These are phyloP conservation scores for Orbilia blumenaviensis DNA, from an alignment of 2,329 filamentous ascomycete genomes.

Conservation along the genomic window DNA sequence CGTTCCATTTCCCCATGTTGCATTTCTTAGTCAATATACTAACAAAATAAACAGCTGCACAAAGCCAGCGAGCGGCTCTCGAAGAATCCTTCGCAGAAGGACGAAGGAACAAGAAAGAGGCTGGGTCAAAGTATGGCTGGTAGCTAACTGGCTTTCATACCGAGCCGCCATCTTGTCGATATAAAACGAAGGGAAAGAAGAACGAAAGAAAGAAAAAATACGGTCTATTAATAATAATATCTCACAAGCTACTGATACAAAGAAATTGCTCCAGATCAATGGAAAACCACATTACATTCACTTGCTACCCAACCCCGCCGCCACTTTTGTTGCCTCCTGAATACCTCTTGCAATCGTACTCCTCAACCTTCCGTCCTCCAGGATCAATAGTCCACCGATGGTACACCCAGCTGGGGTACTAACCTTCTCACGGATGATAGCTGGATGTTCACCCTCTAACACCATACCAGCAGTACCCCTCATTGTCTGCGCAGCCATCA, in stretches of 20 bases:
- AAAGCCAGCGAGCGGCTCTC: slow-evolving; percentile 57
- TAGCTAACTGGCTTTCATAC: slow-evolving; percentile 33
- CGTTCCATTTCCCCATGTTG: slow-evolving; percentile 34
- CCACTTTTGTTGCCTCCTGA: slow-evolving; percentile 65
- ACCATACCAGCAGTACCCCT: slow-evolving; percentile 75
- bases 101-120: slow-evolving; percentile 58
- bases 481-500: slow-evolving; percentile 83
- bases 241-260: slow-evolving; percentile 14
- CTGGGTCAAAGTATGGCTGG: slow-evolving; percentile 58
- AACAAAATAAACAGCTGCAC: slow-evolving; percentile 54
- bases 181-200: slow-evolving; percentile 5
- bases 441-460: slow-evolving; percentile 76
- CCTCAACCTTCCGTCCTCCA: slow-evolving; percentile 77
- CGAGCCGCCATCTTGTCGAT: slow-evolving; percentile 26
- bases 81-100: slow-evolving; percentile 58
- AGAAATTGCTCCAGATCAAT: slow-evolving; percentile 19
- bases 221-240: slow-evolving; percentile 36
- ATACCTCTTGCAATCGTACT: slow-evolving; percentile 62
- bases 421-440: slow-evolving; percentile 78
- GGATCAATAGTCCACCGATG: slow-evolving; percentile 75
- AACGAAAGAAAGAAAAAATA: background rate
- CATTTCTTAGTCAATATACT: background rate
- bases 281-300: slow-evolving; percentile 9
- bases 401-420: slow-evolving; percentile 80
- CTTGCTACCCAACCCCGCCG: slow-evolving; percentile 57